These are phyloP conservation scores for Vickermania spadyakhi DNA, from an alignment of 208 protist species.

Conservation along the genomic window DNA sequence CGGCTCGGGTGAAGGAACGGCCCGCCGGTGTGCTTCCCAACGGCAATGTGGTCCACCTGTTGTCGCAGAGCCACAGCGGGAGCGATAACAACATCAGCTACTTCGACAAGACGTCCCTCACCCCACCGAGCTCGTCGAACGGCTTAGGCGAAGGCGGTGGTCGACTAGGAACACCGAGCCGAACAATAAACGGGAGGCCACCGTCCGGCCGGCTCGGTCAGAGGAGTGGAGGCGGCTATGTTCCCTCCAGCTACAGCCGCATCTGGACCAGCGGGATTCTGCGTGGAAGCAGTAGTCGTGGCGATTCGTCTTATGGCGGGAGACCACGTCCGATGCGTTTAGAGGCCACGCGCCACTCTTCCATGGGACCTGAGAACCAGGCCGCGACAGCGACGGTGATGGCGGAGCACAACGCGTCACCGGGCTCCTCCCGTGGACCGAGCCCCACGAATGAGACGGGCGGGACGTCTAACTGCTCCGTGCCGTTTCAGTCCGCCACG, in stretches of 20 bases:
- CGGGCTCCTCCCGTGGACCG: background rate
- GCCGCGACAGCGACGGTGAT: background rate
- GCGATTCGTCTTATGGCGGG: background rate
- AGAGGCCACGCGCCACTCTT: background rate
- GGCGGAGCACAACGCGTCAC: background rate
- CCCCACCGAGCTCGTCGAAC: background rate
- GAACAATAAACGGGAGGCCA: background rate
- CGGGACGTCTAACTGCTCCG: background rate
- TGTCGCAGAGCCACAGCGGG: too few relatives aligned
- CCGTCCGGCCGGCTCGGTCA: background rate
- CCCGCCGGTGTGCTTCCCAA: too few relatives aligned
- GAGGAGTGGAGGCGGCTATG: background rate
- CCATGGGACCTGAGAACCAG: background rate
- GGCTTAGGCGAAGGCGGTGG: background rate
- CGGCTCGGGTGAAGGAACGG: too few relatives aligned
- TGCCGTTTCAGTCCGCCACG: background rate
- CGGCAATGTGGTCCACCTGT: too few relatives aligned
- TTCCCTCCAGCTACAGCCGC: background rate
- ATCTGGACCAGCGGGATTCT: background rate
- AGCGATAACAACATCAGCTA: background rate
- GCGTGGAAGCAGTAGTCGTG: background rate
- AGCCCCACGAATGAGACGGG: background rate
- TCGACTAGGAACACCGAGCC: too few relatives aligned
- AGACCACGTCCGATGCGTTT: background rate
- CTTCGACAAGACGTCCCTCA: background rate